Conservation (phyloP, 2,329 filamentous ascomycete genomes). For the Fonsecaea erecta region DNA sequence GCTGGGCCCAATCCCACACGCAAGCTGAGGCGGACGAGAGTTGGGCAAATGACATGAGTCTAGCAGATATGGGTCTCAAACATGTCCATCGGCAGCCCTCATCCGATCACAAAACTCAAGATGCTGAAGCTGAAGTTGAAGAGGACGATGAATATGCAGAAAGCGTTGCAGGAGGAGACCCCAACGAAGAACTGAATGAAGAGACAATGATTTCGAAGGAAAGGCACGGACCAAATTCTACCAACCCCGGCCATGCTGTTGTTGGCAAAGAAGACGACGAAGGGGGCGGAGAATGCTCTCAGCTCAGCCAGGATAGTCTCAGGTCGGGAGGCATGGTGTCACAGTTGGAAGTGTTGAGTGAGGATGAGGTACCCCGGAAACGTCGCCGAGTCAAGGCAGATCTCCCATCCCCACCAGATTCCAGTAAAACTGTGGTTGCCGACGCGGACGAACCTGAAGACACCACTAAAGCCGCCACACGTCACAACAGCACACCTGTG, state of each 20-base stretch:
- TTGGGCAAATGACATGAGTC: conserved; percentile 38
- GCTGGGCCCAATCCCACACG: conserved; percentile 21
- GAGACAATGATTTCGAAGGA: neutral
- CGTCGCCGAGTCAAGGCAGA: conserved; percentile 19
- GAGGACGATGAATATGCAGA: conserved; percentile 21
- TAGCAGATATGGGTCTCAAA: conserved; percentile 37
- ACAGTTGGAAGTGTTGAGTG: neutral
- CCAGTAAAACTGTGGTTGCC: conserved; percentile 10
- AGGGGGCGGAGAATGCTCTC: neutral
- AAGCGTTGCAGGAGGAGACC: conserved; percentile 16
- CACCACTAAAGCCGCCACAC: neutral
- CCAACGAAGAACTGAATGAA: conserved; percentile 7
- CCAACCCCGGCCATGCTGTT: neutral
- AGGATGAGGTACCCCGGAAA: conserved; percentile 27
- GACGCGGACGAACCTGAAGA: conserved; percentile 5
- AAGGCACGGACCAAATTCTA: neutral
- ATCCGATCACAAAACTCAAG: conserved; percentile 16
- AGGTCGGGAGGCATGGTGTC: neutral
- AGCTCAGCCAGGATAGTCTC: neutral
- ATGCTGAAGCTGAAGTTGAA: conserved; percentile 14
- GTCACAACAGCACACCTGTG: neutral
- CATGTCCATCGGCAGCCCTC: conserved; percentile 23
- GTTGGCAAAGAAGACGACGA: neutral
- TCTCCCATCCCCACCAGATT: conserved; percentile 17
- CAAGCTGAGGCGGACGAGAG: conserved; percentile 32